Evolutionary conservation across 805 yeast genomes (phyloP).

Genomic region (Kazachstania psychrophila): DNA sequence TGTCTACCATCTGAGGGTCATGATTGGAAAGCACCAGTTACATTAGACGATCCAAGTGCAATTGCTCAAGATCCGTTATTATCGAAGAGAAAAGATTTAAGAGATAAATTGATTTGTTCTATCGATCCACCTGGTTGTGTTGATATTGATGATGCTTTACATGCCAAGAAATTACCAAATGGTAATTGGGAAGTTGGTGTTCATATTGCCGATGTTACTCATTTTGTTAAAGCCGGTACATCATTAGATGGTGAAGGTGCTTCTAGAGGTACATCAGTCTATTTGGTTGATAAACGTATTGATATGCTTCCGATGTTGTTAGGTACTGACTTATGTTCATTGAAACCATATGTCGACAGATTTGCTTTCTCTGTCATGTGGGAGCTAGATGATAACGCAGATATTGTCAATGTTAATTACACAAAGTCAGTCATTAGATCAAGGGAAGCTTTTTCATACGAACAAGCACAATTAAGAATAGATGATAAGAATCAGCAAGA

Average conservation of each 20-base stretch:
- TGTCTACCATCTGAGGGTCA: conserved; percentile 93
- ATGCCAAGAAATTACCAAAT: conserved; percentile 73
- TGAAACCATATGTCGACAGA: conserved; percentile 90
- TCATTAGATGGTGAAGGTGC: conserved; percentile 95
- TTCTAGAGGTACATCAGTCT: conserved; percentile 92
- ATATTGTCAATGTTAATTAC: conserved; percentile 68
- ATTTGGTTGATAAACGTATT: conserved; percentile 93
- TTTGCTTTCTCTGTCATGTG: conserved; percentile 92
- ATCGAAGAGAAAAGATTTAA: conserved; percentile 64
- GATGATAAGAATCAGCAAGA: conserved; percentile 72
- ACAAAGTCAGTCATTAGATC: conserved; percentile 86
- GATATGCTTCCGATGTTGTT: conserved; percentile 95
- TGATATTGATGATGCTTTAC: conserved; percentile 97
- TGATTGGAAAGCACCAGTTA: conserved; percentile 80
- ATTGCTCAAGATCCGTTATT: conserved; percentile 39
- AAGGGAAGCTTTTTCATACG: conserved; percentile 90
- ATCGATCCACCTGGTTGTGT: conserved; percentile 98
- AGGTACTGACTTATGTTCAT: conserved; percentile 92
- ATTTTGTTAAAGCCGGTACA: conserved; percentile 88
- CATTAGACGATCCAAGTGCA: conserved; percentile 44
- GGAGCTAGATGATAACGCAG: conserved; percentile 85
- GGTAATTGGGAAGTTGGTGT: conserved; percentile 98
- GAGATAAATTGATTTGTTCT: conserved; percentile 85
- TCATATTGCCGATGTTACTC: conserved; percentile 97
- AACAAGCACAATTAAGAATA: conserved; percentile 82